Percentiles rank a stretch among this genome's conserved stretches.
These are phyloP conservation scores for Trichomonascaceae sp. DNA, from an alignment of 1,139 yeast genomes.

Conservation along the genomic window DNA sequence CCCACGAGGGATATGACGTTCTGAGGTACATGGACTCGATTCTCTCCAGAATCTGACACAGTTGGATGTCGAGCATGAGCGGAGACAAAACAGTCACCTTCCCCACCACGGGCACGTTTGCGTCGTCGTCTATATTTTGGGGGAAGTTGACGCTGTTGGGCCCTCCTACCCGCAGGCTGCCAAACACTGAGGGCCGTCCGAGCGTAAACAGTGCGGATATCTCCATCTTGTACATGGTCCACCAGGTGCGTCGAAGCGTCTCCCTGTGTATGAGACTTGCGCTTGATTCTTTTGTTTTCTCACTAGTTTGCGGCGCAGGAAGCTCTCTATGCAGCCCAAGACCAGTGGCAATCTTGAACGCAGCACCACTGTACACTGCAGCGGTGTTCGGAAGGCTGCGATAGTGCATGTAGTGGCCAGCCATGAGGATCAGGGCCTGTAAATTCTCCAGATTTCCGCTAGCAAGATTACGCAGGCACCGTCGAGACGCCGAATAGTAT, in stretches of 20 bases:
- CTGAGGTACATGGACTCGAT: not conserved
- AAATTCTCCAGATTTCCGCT: constrained; percentile 4
- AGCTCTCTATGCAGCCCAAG: constrained; percentile 6
- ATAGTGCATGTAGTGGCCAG: constrained; percentile 5
- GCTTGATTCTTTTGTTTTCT: no score
- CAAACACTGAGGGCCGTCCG: constrained; percentile 6
- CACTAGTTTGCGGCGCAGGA: no score
- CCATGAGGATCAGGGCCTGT: constrained; percentile 5
- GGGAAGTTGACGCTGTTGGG: constrained; percentile 1
- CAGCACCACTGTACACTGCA: constrained; percentile 5
- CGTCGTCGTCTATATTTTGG: not conserved
- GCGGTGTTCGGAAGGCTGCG: constrained; percentile 7
- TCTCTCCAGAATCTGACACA: not conserved
- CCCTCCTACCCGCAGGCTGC: no score
- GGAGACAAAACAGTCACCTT: not conserved
- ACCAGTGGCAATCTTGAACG: constrained; percentile 6
- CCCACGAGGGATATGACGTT: not conserved
- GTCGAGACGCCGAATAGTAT: constrained; percentile 2
- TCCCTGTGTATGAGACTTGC: constrained; percentile 2
- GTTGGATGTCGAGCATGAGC: not conserved
- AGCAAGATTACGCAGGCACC: constrained; percentile 2
- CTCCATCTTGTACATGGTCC: constrained; percentile 4
- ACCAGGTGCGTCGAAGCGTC: constrained; percentile 5
- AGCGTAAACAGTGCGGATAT: constrained; percentile 4
- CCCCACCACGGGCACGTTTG: not conserved